Evolutionary conservation across 2,329 filamentous ascomycete genomes (phyloP).

Genomic region (Raffaelea albimanens): DNA sequence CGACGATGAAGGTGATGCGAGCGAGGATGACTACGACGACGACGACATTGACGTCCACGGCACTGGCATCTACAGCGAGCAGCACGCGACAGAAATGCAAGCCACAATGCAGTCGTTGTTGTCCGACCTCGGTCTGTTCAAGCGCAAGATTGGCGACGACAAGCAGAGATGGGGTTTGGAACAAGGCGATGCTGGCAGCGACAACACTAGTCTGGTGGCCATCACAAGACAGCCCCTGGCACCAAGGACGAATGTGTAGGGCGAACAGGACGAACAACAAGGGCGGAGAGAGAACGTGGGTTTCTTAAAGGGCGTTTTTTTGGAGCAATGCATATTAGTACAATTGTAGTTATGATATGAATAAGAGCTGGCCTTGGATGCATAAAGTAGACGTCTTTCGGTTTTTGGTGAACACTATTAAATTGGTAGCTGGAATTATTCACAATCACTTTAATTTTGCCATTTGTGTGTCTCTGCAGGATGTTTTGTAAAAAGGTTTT

Average conservation of each 20-base stretch:
- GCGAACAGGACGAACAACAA: background rate
- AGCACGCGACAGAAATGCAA: conserved; percentile 59
- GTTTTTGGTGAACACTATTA: no score
- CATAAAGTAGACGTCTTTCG: no score
- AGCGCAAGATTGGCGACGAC: conserved; percentile 79
- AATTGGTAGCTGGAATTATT: no score
- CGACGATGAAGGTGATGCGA: conserved; percentile 24
- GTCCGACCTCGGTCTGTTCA: conserved; percentile 69
- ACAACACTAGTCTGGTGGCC: conserved; percentile 10
- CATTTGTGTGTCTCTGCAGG: no score
- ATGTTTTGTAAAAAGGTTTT: no score
- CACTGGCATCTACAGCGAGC: conserved; percentile 35
- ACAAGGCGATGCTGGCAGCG: background rate
- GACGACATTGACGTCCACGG: conserved; percentile 8
- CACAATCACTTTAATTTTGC: no score
- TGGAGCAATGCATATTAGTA: no score
- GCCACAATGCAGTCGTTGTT: conserved; percentile 79
- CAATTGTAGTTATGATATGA: no score
- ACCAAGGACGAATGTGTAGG: conserved; percentile 26
- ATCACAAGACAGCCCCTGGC: conserved; percentile 42
- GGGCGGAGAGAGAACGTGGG: no score
- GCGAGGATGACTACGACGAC: conserved; percentile 44
- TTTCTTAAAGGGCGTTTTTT: no score
- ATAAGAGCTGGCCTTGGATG: no score
- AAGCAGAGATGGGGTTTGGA: conserved; percentile 61